phyloP scores from a whole-genome alignment of 2,329 filamentous ascomycete species.

The Drechslerella coelobrocha region DNA sequence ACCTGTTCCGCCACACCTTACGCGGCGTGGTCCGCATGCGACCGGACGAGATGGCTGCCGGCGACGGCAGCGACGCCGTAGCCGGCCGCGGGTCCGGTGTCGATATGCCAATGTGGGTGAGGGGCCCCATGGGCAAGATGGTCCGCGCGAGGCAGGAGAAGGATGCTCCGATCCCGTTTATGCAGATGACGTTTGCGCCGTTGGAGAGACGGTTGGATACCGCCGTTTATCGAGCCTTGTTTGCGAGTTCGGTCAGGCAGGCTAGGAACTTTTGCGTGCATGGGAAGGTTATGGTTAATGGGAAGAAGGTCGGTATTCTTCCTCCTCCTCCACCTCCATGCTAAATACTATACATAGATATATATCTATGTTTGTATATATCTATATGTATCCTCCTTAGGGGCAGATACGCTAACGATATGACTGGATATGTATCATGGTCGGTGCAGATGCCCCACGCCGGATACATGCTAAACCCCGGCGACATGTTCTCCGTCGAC shows the following conservation, averaged over 20 bases:
- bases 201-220: constrained; percentile 89
- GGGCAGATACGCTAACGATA: background rate
- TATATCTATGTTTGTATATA: too few relatives aligned
- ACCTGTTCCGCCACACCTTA: constrained; percentile 84
- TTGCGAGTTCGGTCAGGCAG: constrained; percentile 90
- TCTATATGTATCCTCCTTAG: too few relatives aligned
- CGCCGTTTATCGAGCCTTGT: constrained; percentile 91
- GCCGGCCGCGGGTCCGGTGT: constrained; percentile 81
- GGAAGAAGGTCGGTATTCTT: constrained; percentile 74
- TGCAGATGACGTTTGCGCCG: constrained; percentile 94
- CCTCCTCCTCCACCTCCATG: background rate
- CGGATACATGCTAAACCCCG: constrained; percentile 91
- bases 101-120: constrained; percentile 55
- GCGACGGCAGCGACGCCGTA: constrained; percentile 83
- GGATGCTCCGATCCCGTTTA: constrained; percentile 84
- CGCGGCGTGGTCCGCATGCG: constrained; percentile 86
- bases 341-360: background rate
- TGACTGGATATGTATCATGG: too few relatives aligned
- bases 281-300: constrained; percentile 92
- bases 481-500: constrained; percentile 97
- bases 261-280: constrained; percentile 94
- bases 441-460: constrained; percentile 85
- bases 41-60: constrained; percentile 74
- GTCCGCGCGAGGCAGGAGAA: constrained; percentile 57
- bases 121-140: constrained; percentile 16